Base-by-base conservation (phyloP, 1,139 yeast genomes). In the Geotrichum australiense region DNA sequence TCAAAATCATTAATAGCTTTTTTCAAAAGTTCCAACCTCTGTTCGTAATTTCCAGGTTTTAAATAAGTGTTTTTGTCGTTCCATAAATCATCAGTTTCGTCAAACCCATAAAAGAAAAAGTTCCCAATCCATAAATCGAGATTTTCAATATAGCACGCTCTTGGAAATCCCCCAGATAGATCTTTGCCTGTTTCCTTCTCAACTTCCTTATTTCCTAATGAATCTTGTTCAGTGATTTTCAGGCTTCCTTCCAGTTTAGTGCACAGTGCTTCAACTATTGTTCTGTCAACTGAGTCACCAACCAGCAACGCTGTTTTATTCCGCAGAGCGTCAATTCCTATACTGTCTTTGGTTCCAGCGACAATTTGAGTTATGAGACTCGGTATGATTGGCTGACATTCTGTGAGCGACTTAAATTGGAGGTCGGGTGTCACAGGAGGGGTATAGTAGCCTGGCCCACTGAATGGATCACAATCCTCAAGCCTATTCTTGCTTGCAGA, bases 221-320 rank as follows among this genome's bases (percentile, higher is more conserved):
- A 41, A 27, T 35, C 39, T 27, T 39, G 48, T 16, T 35, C 39
- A 5, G 50, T 37, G 8, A 46, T 37, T 11, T 33, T 39, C 26
- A 42, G 32, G 8, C 41, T 32, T 5, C 47, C 43, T 1, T 37
- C 37, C 12, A 48, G 29, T 29, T 45, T 23, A 5, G 29, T 27
- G 28, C 51, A 48, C 19, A 47, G 30, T n/a, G 37, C 32, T 7
- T 44, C 47, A 10, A 46, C 31, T n/a, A 37, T 30, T 14, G 45
- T 41, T 14, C 51, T 23, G 15, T 48, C 51, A 2, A 45, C 42
- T 10, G 48, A 43, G 27, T 47, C 51, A n/a, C 51, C 51, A 14
- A 48, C 25, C 5, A 48, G 37, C 7, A 47, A 37, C 12, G 45
- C 48, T 1, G 48, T 42, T 27, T 48, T 48, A 34, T 48, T 42